Evolutionary conservation across 306 rosid genomes (phyloP).

Genomic region (Cicer yamashitae): DNA sequence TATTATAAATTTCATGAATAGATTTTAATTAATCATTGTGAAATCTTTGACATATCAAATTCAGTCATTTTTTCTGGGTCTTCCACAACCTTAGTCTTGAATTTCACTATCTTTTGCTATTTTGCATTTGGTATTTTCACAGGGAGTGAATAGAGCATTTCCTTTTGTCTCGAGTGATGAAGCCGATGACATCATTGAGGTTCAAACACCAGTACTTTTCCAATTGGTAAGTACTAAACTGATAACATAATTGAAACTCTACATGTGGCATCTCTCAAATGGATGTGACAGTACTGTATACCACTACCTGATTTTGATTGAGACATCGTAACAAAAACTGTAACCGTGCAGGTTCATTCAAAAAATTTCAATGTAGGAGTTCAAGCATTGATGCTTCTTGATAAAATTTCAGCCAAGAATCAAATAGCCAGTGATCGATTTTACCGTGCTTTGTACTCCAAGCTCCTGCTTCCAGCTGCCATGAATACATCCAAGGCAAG

Average conservation of each 20-base stretch:
- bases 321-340: slow-evolving; percentile 37
- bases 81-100: neutral
- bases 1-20: neutral
- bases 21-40: slow-evolving; percentile 11
- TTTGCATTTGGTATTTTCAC: slow-evolving; percentile 35
- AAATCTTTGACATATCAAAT: slow-evolving; percentile 5
- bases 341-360: slow-evolving; percentile 83
- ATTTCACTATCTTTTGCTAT: slow-evolving; percentile 21
- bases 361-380: slow-evolving; percentile 89
- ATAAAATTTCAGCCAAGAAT: slow-evolving; percentile 93
- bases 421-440: slow-evolving; percentile 87
- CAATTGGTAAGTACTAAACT: slow-evolving; percentile 66
- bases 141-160: slow-evolving; percentile 98
- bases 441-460: slow-evolving; percentile 90
- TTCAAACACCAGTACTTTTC: slow-evolving; percentile 93
- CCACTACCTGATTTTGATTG: slow-evolving; percentile 26
- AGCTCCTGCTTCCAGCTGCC: slow-evolving; percentile 89
- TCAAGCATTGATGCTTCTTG: slow-evolving; percentile 95
- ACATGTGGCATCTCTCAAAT: slow-evolving; percentile 1
- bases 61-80: neutral
- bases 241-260: slow-evolving; percentile 13
- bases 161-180: slow-evolving; percentile 87
- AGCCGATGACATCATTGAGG: slow-evolving; percentile 89
- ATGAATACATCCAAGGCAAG: slow-evolving; percentile 89
- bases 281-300: slow-evolving; percentile 11